Base-by-base conservation (phyloP, 768 basidiomycete genomes). In the Boletus subparvulus region DNA sequence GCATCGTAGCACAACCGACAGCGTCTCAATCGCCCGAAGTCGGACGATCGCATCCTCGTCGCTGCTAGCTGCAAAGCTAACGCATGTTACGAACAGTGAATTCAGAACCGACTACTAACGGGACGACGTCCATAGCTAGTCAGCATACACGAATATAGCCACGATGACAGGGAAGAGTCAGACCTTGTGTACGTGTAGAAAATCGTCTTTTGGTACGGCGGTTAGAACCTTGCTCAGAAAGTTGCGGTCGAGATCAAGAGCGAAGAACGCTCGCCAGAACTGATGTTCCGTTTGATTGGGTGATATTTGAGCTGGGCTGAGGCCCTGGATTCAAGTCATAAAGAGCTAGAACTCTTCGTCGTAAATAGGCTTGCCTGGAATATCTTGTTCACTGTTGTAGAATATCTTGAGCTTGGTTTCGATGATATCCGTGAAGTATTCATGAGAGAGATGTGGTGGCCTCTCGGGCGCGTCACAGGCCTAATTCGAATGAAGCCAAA, bases 231-330 rank as follows among this genome's bases (percentile, higher is more conserved):
- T 62, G 51, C 68, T 68, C 30, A 85, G 68, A 58, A 77, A 84
- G 16, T 73, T 69, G 9, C 71, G 71, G 59, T 88, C 80, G 6
- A 83, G 75, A 1, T 83, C 79, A 42, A 86, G 73, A 30, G 75
- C 67, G 30, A 88, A 75, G 9, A 85, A 67, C 54, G 77, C 75
- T 6, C 76, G 70, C 77, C 81, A 88, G 70, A 87, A 83, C 47
- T 74, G 73, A 6, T 73, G 67, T 9, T 72, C 64, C 49, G 78
- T 71, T 28, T 78, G 76, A 44, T 75, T 75, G 6, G 82, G 79
- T 35, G 69, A 68, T 47, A 84, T 78, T 46, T 78, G 71, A 32
- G 67, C 64, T 11, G 80, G 76, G 24, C 75, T 65, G 30, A 75
- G 62, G 13, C 84, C 81, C 68, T 83, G 44, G 17, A 50, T 4